These are phyloP conservation scores for Persicaria tinctoria DNA, from an alignment of 148 eudicot species.

Conservation along the genomic window DNA sequence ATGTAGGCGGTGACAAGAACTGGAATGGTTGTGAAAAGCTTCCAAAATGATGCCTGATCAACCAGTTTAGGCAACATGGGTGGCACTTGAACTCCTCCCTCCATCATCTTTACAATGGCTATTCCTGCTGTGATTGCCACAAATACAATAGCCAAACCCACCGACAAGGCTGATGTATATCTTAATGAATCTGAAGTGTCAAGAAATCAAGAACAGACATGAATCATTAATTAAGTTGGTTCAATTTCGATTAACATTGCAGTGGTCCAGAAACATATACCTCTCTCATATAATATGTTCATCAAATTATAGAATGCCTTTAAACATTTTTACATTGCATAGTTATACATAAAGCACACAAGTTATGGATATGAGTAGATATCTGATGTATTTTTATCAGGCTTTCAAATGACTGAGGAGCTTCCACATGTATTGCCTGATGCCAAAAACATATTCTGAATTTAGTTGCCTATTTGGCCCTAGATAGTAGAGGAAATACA, in stretches of 20 bases:
- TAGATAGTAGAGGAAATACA: background rate
- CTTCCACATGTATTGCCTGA: background rate
- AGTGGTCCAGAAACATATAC: background rate
- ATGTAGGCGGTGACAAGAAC: constrained; percentile 81
- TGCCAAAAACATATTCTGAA: background rate
- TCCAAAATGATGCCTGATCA: constrained; percentile 76
- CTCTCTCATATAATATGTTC: background rate
- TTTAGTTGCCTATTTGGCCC: background rate
- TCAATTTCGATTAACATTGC: background rate
- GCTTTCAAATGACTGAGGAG: background rate
- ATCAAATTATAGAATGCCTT: background rate
- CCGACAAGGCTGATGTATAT: constrained; percentile 83
- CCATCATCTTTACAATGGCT: constrained; percentile 42
- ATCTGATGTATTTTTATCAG: background rate
- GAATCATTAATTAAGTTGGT: background rate
- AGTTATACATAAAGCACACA: background rate
- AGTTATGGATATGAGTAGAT: constrained; percentile 5
- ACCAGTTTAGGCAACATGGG: constrained; percentile 55
- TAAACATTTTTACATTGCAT: background rate
- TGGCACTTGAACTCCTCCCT: constrained; percentile 61
- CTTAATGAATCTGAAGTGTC: constrained; percentile 57
- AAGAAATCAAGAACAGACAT: background rate
- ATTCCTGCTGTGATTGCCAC: constrained; percentile 74
- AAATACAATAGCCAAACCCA: constrained; percentile 75
- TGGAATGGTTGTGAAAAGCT: constrained; percentile 75